A percentile compares a stretch with the other conserved stretches of the same genome.
Conservation (phyloP, 257 asterid species). For the Solanum bulbocastanum region DNA sequence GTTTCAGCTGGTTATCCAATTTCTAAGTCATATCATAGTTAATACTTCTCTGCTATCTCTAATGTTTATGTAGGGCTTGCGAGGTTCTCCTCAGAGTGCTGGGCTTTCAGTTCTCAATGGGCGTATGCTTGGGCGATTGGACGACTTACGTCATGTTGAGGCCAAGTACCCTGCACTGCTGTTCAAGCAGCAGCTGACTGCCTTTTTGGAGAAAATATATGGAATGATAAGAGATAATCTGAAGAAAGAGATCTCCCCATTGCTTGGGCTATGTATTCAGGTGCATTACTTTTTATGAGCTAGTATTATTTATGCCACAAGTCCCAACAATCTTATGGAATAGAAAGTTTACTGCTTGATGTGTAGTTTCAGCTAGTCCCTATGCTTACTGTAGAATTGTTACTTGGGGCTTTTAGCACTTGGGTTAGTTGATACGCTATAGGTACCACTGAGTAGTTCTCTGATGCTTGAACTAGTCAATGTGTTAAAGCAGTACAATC, state of each 20-base stretch:
- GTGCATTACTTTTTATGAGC: conserved; percentile 19
- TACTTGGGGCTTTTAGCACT: not conserved
- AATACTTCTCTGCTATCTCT: conserved; percentile 4
- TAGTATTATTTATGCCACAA: not conserved
- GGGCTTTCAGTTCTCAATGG: conserved; percentile 81
- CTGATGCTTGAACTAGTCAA: not conserved
- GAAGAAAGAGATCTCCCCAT: conserved; percentile 93
- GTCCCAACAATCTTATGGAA: not conserved
- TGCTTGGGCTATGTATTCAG: conserved; percentile 96
- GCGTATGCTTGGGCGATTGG: conserved; percentile 79
- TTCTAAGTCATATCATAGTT: conserved; percentile 5
- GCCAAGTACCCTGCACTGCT: conserved; percentile 97
- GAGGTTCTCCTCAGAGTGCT: conserved; percentile 91
- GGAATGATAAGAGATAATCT: conserved; percentile 93
- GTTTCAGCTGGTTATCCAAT: conserved; percentile 3
- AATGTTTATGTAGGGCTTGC: conserved; percentile 50
- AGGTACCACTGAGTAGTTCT: not conserved
- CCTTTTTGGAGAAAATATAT: conserved; percentile 96
- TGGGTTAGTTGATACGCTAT: not conserved
- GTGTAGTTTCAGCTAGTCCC: not conserved
- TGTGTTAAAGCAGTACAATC: not conserved
- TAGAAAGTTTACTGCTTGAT: not conserved
- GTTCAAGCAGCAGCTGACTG: conserved; percentile 99
- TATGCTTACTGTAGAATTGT: not conserved
- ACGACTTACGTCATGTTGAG: conserved; percentile 95